Evolutionary conservation across 495 filamentous ascomycete species (phyloP), one percentile per base, ranked within the genome.

Genomic region (Annulohypoxylon bovei): DNA sequence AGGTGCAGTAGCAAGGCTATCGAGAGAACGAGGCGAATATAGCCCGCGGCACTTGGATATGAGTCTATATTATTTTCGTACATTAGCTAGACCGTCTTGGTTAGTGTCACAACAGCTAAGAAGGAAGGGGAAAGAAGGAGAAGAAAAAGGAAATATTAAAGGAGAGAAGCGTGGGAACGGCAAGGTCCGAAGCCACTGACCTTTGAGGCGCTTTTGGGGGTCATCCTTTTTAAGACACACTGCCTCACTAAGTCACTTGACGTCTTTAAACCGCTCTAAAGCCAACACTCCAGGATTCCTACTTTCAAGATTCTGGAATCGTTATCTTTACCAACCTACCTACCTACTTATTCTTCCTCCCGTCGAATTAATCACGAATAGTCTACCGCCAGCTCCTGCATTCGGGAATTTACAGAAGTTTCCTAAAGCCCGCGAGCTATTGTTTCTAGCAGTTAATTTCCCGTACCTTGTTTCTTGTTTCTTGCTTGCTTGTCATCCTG

Each of bases 181-280:
- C 46, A 64, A 68, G 49, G 70, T 72, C 70, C 70, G 70, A 72
- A 72, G 69, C 64, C 64, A 68, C 70, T 61, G 50, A 68, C 28
- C 53, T 62, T 52, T 46, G 64, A 35, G 64, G 39, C 59, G 18
- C 47, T 40, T 56, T 30, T 20, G 35, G 30, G 40, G 42, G 55
- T 56, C 65, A 72, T 72, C 53, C 53, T 67, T 55, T 64, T 62
- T 68, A 64, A 61, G 39, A 56, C 46, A 59, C 69, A 68, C 70
- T 65, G 70, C 70, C 70, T 68, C 63, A 60, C 52, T 56, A n/a
- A 35, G 49, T 68, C 64, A 72, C 56, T 72, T 72, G 64, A 72
- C 64, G 55, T 67, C 42, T 59, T 61, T 68, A 64, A 65, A 28
- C 58, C 39, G 30, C 14, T 56, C 49, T 47, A 20, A 16, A 16